Conservation (phyloP, 2,329 filamentous ascomycete species). For the Epichloe baconii region DNA sequence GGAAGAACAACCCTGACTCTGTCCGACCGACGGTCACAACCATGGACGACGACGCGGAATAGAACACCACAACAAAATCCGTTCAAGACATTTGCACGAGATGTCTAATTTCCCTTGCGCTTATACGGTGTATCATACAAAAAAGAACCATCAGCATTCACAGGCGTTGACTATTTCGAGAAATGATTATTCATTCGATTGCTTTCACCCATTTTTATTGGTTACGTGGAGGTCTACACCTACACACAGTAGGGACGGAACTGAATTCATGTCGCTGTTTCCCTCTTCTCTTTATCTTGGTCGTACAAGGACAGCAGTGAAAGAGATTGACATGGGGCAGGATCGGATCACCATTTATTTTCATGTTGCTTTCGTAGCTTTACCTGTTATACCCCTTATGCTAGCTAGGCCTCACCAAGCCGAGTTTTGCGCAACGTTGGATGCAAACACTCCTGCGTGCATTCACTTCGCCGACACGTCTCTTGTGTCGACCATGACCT, state of each 20-base stretch:
- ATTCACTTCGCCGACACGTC: background rate
- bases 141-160: conserved; percentile 2
- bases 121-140: background rate
- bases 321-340: background rate
- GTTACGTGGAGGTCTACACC: background rate
- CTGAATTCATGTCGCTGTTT: background rate
- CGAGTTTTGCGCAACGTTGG: background rate
- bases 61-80: background rate
- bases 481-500: background rate
- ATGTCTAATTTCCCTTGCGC: background rate
- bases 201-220: background rate
- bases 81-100: background rate
- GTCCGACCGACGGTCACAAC: conserved; percentile 36
- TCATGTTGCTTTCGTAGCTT: background rate
- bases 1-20: conserved; percentile 38
- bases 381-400: background rate
- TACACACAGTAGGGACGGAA: background rate
- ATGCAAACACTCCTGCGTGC: background rate
- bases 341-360: background rate
- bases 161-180: conserved; percentile 3
- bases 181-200: background rate
- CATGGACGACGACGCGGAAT: conserved; percentile 38
- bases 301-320: background rate
- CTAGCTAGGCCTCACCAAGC: background rate
- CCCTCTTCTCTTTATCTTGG: background rate